Base-by-base conservation (phyloP, 352 stramenopile genomes). In the Phytophthora cactorum region DNA sequence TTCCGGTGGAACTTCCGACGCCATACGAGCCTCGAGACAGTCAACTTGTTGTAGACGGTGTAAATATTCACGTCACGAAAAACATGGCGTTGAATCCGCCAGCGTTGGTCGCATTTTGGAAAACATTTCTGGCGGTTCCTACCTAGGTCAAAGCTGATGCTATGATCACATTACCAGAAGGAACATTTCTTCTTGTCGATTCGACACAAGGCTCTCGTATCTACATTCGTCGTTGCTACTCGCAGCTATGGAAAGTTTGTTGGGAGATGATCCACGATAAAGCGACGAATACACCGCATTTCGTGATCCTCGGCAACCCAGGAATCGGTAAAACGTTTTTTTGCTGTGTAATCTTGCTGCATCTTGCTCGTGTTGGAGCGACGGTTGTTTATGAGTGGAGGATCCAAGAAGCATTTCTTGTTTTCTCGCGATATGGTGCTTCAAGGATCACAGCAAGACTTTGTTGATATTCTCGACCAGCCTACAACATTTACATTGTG, bases 271-370 rank as follows among this genome's bases (percentile, higher is more conserved):
- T 78, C 12, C 51, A 55, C 31, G 56, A 55, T 63, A 14, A 55
- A 46, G 25, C 14, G 58, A 52, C n/a, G 4, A 74, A 72, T 15
- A 66, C 54, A 29, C 66, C 59, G 27, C 70, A 75, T 72, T 56
- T 78, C n/a, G 62, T 78, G 52, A 73, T 78, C 31, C 57, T 78
- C 25, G 70, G 66, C n/a, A 72, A 72, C 39, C 66, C 60, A 61
- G 71, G 31, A 34, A 75, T 73, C 25, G 66, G 66, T 45, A 78
- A 73, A 70, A 57, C 66, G 39, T 73, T 66, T 59, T 75, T 75
- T 39, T 61, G 56, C 36, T 73, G 52, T 60, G 32, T 73, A 17
- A 46, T 75, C 28, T 68, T 75, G 60, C 56, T 67, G 39, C 44
- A 54, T 51, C 47, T 78, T 62, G 71, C 55, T 49, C 70, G 51